Evolutionary conservation across 2,329 filamentous ascomycete species (phyloP).

Genomic region (Cercospora brassicicola): DNA sequence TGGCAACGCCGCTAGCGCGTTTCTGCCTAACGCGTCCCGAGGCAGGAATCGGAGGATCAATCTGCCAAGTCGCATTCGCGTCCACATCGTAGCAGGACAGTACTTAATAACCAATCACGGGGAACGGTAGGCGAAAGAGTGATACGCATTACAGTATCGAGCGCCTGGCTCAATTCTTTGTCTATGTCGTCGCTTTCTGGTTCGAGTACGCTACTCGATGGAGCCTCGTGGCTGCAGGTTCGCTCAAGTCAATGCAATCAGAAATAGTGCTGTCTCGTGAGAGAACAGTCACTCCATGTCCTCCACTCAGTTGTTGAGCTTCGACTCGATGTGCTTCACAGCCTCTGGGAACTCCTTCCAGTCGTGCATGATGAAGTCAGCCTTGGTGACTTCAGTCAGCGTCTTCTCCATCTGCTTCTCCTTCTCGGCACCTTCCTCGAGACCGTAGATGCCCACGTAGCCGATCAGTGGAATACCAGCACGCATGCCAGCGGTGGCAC

Average conservation of each 20-base stretch:
- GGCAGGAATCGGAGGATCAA: background rate
- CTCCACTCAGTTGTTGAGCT: slow-evolving; percentile 3
- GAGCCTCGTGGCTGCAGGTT: background rate
- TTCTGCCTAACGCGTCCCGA: background rate
- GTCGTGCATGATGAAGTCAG: slow-evolving; percentile 52
- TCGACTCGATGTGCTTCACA: slow-evolving; percentile 51
- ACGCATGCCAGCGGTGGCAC: slow-evolving; percentile 72
- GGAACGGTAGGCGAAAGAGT: background rate
- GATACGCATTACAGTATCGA: background rate
- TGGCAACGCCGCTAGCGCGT: background rate
- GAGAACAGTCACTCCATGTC: background rate
- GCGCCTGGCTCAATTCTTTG: slow-evolving; percentile 8
- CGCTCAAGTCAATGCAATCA: slow-evolving; percentile 1
- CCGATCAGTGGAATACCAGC: slow-evolving; percentile 79
- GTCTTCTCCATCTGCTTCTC: slow-evolving; percentile 53
- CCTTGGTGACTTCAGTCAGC: slow-evolving; percentile 51
- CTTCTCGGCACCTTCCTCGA: slow-evolving; percentile 65
- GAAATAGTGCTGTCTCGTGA: background rate
- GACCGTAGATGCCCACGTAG: slow-evolving; percentile 77
- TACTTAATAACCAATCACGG: background rate
- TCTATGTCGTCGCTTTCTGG: slow-evolving; percentile 9
- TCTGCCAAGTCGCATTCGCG: background rate
- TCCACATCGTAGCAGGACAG: background rate
- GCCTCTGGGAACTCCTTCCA: slow-evolving; percentile 54
- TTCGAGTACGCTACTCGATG: background rate